A percentile compares a stretch with the other conserved stretches of the same genome.
Evolutionary conservation across 768 basidiomycete genomes (phyloP).

Genomic region (Calocybe cyanea): DNA sequence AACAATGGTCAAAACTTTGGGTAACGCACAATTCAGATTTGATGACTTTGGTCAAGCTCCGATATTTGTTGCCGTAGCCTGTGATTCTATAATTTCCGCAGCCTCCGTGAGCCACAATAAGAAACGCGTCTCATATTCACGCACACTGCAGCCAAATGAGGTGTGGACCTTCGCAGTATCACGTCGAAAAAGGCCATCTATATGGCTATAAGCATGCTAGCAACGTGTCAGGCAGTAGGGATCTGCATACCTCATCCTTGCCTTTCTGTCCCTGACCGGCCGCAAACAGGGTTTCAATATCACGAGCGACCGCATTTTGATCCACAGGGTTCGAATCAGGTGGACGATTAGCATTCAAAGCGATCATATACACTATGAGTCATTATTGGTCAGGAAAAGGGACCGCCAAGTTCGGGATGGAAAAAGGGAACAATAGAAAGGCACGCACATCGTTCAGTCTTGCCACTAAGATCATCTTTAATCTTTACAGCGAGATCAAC

Average conservation of each 20-base stretch:
- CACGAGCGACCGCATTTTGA: slow-evolving; percentile 32
- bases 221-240: background rate
- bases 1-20: background rate
- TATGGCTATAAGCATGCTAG: background rate
- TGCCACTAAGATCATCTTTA: slow-evolving; percentile 28
- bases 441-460: slow-evolving; percentile 26
- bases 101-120: background rate
- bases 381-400: background rate
- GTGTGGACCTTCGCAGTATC: slow-evolving; percentile 41
- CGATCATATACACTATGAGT: slow-evolving; percentile 42
- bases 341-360: slow-evolving; percentile 38
- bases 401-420: too few species aligned
- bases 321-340: slow-evolving; percentile 33
- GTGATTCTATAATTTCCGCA: slow-evolving; percentile 19
- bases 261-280: slow-evolving; percentile 36
- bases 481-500: slow-evolving; percentile 27
- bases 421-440: background rate
- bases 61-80: slow-evolving; percentile 26
- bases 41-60: slow-evolving; percentile 34
- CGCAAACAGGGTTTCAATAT: slow-evolving; percentile 37
- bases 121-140: slow-evolving; percentile 4
- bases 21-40: slow-evolving; percentile 33
- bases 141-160: slow-evolving; percentile 39
- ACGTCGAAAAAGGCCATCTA: slow-evolving; percentile 41
- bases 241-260: slow-evolving; percentile 33